Evolutionary conservation across 257 asterid genomes (phyloP).

Genomic region (Capsicum pubescens): DNA sequence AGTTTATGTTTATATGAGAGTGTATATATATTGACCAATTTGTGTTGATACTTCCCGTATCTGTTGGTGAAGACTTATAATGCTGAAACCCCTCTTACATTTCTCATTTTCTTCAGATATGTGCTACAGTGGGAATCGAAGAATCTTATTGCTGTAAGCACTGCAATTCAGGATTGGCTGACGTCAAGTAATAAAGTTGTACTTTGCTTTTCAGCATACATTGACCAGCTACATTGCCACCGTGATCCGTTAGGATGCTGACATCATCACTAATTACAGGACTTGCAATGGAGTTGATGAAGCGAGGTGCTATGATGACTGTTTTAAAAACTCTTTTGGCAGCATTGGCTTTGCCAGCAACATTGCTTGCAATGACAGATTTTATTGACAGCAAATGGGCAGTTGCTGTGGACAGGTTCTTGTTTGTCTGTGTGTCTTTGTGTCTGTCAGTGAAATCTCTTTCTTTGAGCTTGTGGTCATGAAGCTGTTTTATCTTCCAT

Average conservation of each 20-base stretch:
- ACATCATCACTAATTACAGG: slow-evolving; percentile 51
- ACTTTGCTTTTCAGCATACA: slow-evolving; percentile 19
- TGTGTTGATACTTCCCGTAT: neutral
- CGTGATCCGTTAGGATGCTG: slow-evolving; percentile 21
- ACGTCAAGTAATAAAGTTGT: slow-evolving; percentile 73
- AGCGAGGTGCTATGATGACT: slow-evolving; percentile 95
- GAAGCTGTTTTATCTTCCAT: slow-evolving; percentile 21
- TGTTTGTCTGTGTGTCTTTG: slow-evolving; percentile 4
- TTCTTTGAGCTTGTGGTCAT: neutral
- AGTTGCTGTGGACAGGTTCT: slow-evolving; percentile 84
- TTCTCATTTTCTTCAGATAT: slow-evolving; percentile 59
- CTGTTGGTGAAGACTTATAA: neutral
- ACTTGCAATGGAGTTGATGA: slow-evolving; percentile 81
- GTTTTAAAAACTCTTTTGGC: slow-evolving; percentile 73
- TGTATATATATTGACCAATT: neutral
- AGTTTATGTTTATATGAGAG: neutral
- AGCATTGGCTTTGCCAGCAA: slow-evolving; percentile 95
- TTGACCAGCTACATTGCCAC: neutral
- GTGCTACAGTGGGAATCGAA: slow-evolving; percentile 92
- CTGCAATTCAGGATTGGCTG: slow-evolving; percentile 96
- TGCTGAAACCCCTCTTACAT: slow-evolving; percentile 30
- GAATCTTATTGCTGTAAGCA: slow-evolving; percentile 84
- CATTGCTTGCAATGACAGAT: slow-evolving; percentile 71
- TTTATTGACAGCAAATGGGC: slow-evolving; percentile 97
- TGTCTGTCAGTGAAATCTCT: neutral